Conservation (phyloP, 176 grass and related monocot genomes). For the Juncus effusus region DNA sequence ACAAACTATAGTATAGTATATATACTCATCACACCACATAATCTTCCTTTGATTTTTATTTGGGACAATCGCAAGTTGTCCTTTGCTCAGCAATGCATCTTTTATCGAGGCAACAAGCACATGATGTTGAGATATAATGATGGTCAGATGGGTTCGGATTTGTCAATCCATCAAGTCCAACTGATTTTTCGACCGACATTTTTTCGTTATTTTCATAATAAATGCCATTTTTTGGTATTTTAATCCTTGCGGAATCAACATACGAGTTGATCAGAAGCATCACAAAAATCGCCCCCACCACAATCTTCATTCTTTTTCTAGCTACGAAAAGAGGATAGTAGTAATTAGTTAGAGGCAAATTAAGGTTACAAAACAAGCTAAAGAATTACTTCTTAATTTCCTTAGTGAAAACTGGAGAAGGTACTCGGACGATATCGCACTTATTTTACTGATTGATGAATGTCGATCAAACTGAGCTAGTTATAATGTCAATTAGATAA, state of each 20-base stretch:
- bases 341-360: no score
- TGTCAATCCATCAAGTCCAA: neutral
- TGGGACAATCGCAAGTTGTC: conserved; percentile 2
- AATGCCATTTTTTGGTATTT: conserved; percentile 9
- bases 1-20: neutral
- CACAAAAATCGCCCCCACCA: neutral
- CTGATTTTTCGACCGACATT: neutral
- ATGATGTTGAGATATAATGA: neutral
- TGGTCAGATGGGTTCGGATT: neutral
- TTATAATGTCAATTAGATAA: conserved; percentile 17
- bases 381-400: neutral
- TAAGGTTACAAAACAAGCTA: no score
- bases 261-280: conserved; percentile 8
- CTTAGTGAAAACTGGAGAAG: neutral
- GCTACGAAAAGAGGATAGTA: neutral
- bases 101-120: conserved; percentile 2
- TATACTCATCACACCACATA: neutral
- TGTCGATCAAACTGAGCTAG: neutral
- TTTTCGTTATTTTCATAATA: conserved; percentile 1
- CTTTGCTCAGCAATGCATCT: neutral
- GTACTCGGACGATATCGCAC: neutral
- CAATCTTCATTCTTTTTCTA: conserved; percentile 8
- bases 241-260: neutral
- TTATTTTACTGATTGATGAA: neutral
- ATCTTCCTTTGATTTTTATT: conserved; percentile 1